phyloP scores from a whole-genome alignment of 768 basidiomycete genomes.

The Termitomyces sp. region DNA sequence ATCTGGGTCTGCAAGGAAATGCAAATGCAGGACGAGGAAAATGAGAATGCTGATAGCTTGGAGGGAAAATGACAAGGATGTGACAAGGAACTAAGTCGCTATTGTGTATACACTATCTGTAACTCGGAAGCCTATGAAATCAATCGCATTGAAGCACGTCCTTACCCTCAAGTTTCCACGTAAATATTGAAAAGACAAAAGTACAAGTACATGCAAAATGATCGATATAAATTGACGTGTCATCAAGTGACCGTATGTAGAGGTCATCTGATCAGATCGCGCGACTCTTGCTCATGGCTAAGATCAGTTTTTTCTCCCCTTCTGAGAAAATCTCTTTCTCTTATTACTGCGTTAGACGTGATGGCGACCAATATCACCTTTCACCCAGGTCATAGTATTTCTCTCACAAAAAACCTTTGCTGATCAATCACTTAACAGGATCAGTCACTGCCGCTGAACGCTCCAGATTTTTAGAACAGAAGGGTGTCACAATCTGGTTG shows the following conservation, averaged over 20 bases:
- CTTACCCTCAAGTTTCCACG: neutral
- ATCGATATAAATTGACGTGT: neutral
- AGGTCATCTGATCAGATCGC: slow-evolving; percentile 14
- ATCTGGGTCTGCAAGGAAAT: slow-evolving; percentile 49
- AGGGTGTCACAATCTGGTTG: slow-evolving; percentile 91
- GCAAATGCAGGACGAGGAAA: slow-evolving; percentile 26
- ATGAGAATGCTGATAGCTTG: slow-evolving; percentile 15
- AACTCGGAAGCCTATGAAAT: neutral
- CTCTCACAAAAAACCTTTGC: neutral
- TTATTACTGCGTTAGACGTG: neutral
- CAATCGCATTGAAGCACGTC: neutral
- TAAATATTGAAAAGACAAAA: neutral
- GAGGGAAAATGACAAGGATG: slow-evolving; percentile 9
- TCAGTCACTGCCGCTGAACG: slow-evolving; percentile 71
- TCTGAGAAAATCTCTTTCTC: neutral
- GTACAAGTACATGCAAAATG: neutral
- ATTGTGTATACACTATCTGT: neutral
- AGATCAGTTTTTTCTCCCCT: neutral
- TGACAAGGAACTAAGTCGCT: neutral
- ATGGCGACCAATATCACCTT: slow-evolving; percentile 62
- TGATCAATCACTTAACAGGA: slow-evolving; percentile 34
- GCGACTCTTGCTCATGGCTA: slow-evolving; percentile 14
- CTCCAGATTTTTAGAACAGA: slow-evolving; percentile 60
- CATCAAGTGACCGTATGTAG: neutral
- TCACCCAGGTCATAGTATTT: slow-evolving; percentile 15